Base-by-base conservation (phyloP, 495 filamentous ascomycete species). In the Talaromyces proteolyticus region DNA sequence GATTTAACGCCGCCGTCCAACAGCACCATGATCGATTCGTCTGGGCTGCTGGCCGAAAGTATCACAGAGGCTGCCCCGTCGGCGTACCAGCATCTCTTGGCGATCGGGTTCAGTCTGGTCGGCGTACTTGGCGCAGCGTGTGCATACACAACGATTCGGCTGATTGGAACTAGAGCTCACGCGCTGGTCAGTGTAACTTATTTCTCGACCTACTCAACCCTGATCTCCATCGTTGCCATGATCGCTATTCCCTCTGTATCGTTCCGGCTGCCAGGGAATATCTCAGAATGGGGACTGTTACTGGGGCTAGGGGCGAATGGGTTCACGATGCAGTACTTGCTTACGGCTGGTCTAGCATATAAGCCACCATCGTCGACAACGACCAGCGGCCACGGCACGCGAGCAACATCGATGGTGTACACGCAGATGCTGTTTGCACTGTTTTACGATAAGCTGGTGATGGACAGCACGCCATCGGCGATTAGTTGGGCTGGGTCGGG, bases 351-450 rank as follows among this genome's bases (percentile, higher is more conserved):
- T 0, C 63, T 97, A 54, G 76, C 84, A 41, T 79, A 84, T 59
- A 78, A 82, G 17, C 88, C 69, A 3, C 67, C 69, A 38, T 20
- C 41, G 6, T 26, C 45, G 3, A 10, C 42, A 45, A 23, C 64
- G 24, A 67, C 67, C 20, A 64, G 50, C 1, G 47, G 51, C 0
- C 51, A 58, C 48, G 80, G 81, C 6, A 82, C 83, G 18, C 76
- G 87, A 19, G 91, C 91, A 2, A 94, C 87, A 4, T 89, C 86
- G 18, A 95, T 96, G 89, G 72, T 89, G 3, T 97, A 95, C 60
- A 89, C 83, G 40, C 87, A 94, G 63, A 92, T 97, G 87, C 62
- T 97, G 29, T 96, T 95, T 62, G 91, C 92, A 10, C 70, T 95
- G 14, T 78, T 78, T 12, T 91, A 89, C 59, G 92, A 97, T 61